Evolutionary conservation across 1,139 yeast species (phyloP), one percentile per base, ranked within the genome.

Genomic region (Kodamaea arcana): DNA sequence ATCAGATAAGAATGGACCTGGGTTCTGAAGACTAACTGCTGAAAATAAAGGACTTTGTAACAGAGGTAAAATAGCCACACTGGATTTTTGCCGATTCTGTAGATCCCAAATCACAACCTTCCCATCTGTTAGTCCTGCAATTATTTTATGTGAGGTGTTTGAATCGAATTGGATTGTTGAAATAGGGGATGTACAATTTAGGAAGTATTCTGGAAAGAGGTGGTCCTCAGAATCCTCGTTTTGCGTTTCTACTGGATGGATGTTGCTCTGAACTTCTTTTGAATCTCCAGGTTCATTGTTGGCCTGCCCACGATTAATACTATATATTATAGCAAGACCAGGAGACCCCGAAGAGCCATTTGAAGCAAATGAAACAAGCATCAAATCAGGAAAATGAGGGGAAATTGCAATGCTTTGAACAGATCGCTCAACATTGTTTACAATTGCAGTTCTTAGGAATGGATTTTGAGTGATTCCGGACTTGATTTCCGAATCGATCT

Each of bases 201-300:
- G 65, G 27, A 67, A 64, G 47, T 60, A 70, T 44, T 79, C 84
- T 0, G 83, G 80, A 22, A 56, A 45, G 4, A 50, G 37, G 20
- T 28, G 18, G 34, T 32, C 44, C 15, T 35, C 56, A 3, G 60
- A 18, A 51, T 57, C 30, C 13, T 28, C 34, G 15, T 18, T 41
- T 30, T n/a, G 14, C 17, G 11, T 28, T 17, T 15, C 36, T 4
- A n/a, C n/a, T n/a, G 12, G 41, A 29, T 1, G 44, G 46, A 30
- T 38, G 35, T n/a, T 23, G n/a, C n/a, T n/a, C n/a, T n/a, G n/a
- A n/a, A n/a, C n/a, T n/a, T 13, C n/a, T 23, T 5, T n/a, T n/a
- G n/a, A n/a, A 10, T 13, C 11, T 15, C 23, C 15, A 8, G 13
- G 3, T 18, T 18, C 9, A 6, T 7, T 7, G 6, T 18, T 18